Evolutionary conservation across 1,284 basidiomycete species (phyloP).

Genomic region (Rhodotorula sp.): DNA sequence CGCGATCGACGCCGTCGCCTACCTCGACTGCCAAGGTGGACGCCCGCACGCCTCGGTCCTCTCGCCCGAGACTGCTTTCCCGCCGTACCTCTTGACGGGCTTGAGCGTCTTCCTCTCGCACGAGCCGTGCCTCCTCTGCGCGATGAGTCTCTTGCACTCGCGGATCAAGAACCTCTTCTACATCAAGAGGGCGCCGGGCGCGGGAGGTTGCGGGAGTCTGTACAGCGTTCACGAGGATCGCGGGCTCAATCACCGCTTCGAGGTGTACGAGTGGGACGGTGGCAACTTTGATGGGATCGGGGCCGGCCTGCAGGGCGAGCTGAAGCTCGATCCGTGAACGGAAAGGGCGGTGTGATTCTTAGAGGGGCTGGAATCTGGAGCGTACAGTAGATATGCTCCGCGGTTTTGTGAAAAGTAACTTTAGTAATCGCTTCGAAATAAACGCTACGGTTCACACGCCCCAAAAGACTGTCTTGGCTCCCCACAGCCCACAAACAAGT

Average conservation of each 20-base stretch:
- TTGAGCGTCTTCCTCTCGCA: conserved; percentile 82
- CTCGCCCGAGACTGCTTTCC: conserved; percentile 39
- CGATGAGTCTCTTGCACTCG: conserved; percentile 88
- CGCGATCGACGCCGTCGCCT: conserved; percentile 61
- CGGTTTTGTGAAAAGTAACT: background rate
- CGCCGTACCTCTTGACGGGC: conserved; percentile 74
- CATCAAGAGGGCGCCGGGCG: conserved; percentile 34
- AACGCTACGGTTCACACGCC: conserved; percentile 25
- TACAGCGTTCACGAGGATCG: conserved; percentile 52
- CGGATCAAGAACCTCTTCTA: conserved; percentile 61
- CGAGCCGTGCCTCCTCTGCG: conserved; percentile 93
- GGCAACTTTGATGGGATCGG: conserved; percentile 5
- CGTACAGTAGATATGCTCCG: background rate
- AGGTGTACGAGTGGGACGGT: conserved; percentile 50
- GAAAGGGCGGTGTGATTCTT: background rate
- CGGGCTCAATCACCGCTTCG: conserved; percentile 51
- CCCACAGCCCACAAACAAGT: conserved; percentile 39
- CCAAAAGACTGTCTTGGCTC: conserved; percentile 42
- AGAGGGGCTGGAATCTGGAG: background rate
- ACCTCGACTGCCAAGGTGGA: conserved; percentile 44
- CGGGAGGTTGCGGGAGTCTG: conserved; percentile 65
- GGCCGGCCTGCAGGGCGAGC: conserved; percentile 3
- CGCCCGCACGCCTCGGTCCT: conserved; percentile 43
- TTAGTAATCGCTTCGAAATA: background rate
- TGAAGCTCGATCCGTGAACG: conserved; percentile 18